Percentiles rank a stretch among this genome's conserved stretches.
phyloP scores from a whole-genome alignment of 2,329 filamentous ascomycete species.

The Clonostachys rhizophaga region DNA sequence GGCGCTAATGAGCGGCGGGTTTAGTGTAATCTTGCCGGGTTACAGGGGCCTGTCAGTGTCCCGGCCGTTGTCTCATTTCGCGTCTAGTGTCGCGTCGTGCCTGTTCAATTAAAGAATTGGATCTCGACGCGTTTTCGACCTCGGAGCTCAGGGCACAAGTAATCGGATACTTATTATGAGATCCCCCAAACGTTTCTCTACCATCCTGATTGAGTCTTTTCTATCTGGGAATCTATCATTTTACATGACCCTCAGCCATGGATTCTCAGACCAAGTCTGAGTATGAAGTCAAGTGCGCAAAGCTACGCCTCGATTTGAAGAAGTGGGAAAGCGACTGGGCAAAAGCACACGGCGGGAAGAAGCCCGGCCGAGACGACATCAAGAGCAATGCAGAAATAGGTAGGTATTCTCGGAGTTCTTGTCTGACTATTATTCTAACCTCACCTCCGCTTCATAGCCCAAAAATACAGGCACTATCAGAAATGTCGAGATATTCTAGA shows the following conservation, averaged over 20 bases:
- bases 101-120: no score
- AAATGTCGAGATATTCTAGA: slow-evolving; percentile 55
- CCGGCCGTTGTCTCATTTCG: neutral
- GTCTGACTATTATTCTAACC: neutral
- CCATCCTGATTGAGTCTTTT: no score
- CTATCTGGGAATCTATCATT: no score
- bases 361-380: slow-evolving; percentile 71
- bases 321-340: slow-evolving; percentile 69
- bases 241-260: slow-evolving; percentile 24
- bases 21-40: no score
- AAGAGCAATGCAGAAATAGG: slow-evolving; percentile 68
- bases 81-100: no score
- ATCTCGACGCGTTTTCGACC: no score
- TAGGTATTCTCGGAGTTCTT: slow-evolving; percentile 27
- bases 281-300: slow-evolving; percentile 44
- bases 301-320: slow-evolving; percentile 67
- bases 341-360: slow-evolving; percentile 56
- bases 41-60: slow-evolving; percentile 20
- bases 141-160: no score
- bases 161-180: no score
- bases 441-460: slow-evolving; percentile 34
- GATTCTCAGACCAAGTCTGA: slow-evolving; percentile 34
- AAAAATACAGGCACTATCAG: slow-evolving; percentile 75
- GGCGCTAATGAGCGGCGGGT: no score
- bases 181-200: no score